These are phyloP conservation scores for Sarocladiaceae sp. DNA, from an alignment of 2,329 filamentous ascomycete genomes.

Conservation along the genomic window DNA sequence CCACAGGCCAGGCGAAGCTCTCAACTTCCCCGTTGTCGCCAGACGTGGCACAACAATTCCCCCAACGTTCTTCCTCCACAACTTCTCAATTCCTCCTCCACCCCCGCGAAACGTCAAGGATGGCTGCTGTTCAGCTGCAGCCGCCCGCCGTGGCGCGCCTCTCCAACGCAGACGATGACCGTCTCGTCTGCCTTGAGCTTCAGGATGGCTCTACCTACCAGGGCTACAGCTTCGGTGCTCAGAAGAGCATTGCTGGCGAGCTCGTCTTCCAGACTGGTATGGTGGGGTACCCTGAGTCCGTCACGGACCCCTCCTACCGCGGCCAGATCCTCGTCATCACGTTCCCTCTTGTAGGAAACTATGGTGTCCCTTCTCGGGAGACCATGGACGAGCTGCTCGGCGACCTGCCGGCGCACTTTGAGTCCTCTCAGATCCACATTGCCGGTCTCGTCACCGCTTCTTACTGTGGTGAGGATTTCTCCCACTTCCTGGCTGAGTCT, in stretches of 20 bases:
- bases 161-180: constrained; percentile 45
- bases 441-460: constrained; percentile 85
- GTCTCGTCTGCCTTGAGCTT: constrained; percentile 80
- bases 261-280: constrained; percentile 99
- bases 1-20: constrained; percentile 8
- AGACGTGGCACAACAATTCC: neutral
- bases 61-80: neutral
- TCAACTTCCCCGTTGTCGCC: constrained; percentile 8
- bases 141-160: constrained; percentile 58
- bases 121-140: constrained; percentile 23
- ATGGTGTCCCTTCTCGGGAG: constrained; percentile 87
- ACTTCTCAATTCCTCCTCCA: neutral
- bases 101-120: neutral
- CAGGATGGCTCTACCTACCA: constrained; percentile 87
- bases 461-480: constrained; percentile 92
- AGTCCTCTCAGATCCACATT: constrained; percentile 88
- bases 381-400: constrained; percentile 77
- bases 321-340: constrained; percentile 95
- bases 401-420: constrained; percentile 87
- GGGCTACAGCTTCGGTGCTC: constrained; percentile 92
- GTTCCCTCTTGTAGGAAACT: constrained; percentile 93
- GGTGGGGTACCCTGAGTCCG: constrained; percentile 95
- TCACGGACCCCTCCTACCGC: constrained; percentile 81
- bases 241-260: constrained; percentile 92
- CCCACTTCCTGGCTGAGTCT: constrained; percentile 84